These are phyloP conservation scores for Backusella morwellensis DNA, from an alignment of 192 early-diverging fungal genomes.

Conservation along the genomic window DNA sequence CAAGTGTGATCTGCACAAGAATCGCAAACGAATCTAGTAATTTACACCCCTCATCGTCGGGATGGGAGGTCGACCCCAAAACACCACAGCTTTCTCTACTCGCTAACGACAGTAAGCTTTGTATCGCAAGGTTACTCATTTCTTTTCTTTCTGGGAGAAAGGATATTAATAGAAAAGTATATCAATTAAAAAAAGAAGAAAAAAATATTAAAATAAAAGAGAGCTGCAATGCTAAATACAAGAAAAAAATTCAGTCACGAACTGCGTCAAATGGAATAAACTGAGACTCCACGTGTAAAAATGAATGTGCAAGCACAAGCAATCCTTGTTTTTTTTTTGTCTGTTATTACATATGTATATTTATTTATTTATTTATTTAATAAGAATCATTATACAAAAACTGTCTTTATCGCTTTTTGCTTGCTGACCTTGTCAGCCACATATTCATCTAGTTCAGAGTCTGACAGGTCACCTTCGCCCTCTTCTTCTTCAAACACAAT, in stretches of 20 bases:
- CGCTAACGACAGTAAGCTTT: constrained; percentile 2
- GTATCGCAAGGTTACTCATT: background rate
- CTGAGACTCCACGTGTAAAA: constrained; percentile 2
- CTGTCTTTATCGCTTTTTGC: background rate
- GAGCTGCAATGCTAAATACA: background rate
- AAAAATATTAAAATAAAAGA: background rate
- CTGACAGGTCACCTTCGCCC: background rate
- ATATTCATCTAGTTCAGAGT: background rate
- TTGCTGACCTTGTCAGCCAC: background rate
- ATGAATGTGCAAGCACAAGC: background rate
- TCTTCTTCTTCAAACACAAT: constrained; percentile 17
- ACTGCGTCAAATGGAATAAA: background rate
- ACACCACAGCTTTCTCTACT: background rate
- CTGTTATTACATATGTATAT: background rate
- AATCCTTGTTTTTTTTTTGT: background rate
- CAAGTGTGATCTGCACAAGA: constrained; percentile 63
- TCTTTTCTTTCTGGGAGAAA: background rate
- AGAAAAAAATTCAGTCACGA: background rate
- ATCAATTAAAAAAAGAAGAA: background rate
- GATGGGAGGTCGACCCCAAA: background rate
- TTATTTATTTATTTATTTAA: background rate
- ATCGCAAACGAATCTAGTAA: constrained; percentile 73
- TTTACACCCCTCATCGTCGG: constrained; percentile 33
- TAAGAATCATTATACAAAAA: background rate
- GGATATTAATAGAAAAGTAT: background rate